Evolutionary conservation across 108 stramenopile genomes (phyloP).

Genomic region (Conticribra guillardii): DNA sequence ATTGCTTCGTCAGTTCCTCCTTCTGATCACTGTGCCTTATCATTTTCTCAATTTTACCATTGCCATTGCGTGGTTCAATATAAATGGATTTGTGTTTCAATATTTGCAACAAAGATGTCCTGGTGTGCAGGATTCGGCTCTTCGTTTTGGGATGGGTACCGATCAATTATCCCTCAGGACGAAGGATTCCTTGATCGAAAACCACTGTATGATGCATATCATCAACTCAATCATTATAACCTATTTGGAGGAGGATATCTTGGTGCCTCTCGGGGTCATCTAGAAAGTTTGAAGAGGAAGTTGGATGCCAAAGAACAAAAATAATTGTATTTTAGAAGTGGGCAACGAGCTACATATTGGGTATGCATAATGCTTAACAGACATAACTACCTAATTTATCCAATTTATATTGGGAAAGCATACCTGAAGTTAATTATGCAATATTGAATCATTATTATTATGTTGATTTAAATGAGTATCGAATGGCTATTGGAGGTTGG

Average conservation of each 20-base stretch:
- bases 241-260: constrained; percentile 64
- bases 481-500: too few species aligned
- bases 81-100: background rate
- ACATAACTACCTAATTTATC: too few species aligned
- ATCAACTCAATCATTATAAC: constrained; percentile 71
- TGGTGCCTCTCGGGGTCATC: constrained; percentile 38
- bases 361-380: too few species aligned
- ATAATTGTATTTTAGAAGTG: too few species aligned
- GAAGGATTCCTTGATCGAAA: constrained; percentile 57
- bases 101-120: too few species aligned
- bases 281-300: constrained; percentile 49
- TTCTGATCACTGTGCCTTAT: too few species aligned
- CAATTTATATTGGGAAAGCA: too few species aligned
- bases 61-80: background rate
- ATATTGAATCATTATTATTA: too few species aligned
- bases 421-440: too few species aligned
- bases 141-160: constrained; percentile 58
- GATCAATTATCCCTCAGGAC: constrained; percentile 48
- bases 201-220: constrained; percentile 65
- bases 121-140: constrained; percentile 52
- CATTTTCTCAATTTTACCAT: background rate
- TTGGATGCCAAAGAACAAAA: constrained; percentile 26
- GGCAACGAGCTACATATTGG: too few species aligned
- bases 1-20: constrained; percentile 4
- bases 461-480: too few species aligned